Evolutionary conservation across 768 basidiomycete species (phyloP).

Genomic region (Termitomyces sp.): DNA sequence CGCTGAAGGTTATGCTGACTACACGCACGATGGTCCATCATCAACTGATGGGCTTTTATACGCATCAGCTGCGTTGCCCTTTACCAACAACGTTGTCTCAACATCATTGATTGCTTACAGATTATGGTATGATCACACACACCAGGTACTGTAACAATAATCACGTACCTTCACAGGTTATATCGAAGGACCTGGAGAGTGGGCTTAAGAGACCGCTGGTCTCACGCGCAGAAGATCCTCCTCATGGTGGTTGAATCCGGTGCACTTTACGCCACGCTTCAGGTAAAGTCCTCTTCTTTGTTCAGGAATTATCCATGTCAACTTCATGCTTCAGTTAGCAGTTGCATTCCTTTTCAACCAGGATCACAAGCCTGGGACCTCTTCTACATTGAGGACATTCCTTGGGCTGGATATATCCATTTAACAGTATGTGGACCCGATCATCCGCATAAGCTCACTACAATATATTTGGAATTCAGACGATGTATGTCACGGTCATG

Average conservation of each 20-base stretch:
- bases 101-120: too few relatives aligned
- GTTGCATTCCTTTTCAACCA: too few relatives aligned
- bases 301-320: neutral
- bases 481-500: constrained; percentile 8
- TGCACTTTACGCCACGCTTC: constrained; percentile 4
- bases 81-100: too few relatives aligned
- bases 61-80: too few relatives aligned
- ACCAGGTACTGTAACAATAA: too few relatives aligned
- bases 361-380: too few relatives aligned
- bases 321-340: too few relatives aligned
- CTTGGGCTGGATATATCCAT: constrained; percentile 3
- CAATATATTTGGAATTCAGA: neutral
- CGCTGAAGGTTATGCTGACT: too few relatives aligned
- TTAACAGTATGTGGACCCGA: neutral
- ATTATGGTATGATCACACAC: too few relatives aligned
- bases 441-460: neutral
- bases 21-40: too few relatives aligned
- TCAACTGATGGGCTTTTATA: too few relatives aligned
- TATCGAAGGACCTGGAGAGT: too few relatives aligned
- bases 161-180: neutral
- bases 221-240: constrained; percentile 1
- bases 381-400: neutral
- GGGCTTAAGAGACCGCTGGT: constrained; percentile 1
- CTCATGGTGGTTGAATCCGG: constrained; percentile 1
- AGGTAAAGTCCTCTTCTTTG: neutral